Evolutionary conservation across 2,329 filamentous ascomycete species (phyloP), one percentile per base, ranked within the genome.

Genomic region (Fusarium transvaalense): DNA sequence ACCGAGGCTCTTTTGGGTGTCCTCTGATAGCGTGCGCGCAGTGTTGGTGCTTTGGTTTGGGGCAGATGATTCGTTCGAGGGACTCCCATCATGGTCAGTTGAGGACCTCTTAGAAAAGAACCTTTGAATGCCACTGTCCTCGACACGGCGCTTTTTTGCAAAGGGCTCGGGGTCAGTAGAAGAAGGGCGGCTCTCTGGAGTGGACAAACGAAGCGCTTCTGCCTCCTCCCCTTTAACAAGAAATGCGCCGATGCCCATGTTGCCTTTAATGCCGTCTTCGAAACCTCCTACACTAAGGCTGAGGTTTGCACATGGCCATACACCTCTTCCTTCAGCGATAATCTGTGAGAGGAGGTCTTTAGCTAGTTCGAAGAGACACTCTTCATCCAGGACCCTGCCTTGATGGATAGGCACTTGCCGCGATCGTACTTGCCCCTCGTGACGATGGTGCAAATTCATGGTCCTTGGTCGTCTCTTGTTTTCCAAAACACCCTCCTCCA

Each of bases 271-370:
- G 3, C 93, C 92, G 69, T 97, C 94, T 77, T 98, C 94, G 69
- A 98, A 97, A 0, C 93, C 94, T n/a, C 89, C 90, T 25, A 98
- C 93, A 68, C 91, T 94, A 45, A 98, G 81, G 60, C 92, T 96
- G 10, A 99, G 83, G 75, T 97, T 96, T n/a, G 89, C 85, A 76
- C 96, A 98, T 9, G 96, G 96, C 93, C 94, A 98, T 17, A 92
- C 90, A 52, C 61, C 62, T 61, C 86, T 83, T 2, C 92, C 93
- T 69, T 97, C 93, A 3, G 87, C 85, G 13, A 93, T 84, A 35
- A 97, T 89, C 72, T 97, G 94, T 25, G 86, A 86, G 6, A 98
- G 83, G 19, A 98, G 82, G 23, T 86, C 89, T 76, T 90, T 93
- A 12, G 93, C 91, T 37, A 97, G 84, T 19, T 91, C 89, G 73